Conservation (phyloP, 208 protist genomes). For the Lotmaria passim region DNA sequence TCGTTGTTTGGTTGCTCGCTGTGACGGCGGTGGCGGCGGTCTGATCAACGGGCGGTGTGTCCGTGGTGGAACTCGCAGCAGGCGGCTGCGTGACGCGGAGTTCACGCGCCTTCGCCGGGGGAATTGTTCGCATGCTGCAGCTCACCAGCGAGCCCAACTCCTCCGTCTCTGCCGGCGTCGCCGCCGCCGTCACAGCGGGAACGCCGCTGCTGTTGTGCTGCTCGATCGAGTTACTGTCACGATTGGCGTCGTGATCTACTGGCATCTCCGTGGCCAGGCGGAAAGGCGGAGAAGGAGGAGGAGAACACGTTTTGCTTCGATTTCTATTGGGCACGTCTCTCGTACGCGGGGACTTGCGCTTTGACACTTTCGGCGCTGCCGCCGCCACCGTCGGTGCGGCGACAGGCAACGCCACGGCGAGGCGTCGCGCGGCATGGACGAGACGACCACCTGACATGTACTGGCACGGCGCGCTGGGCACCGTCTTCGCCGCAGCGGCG, state of each 20-base stretch:
- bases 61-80: too few relatives aligned
- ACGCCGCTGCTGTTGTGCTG: not conserved
- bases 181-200: not conserved
- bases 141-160: not conserved
- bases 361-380: not conserved
- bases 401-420: not conserved
- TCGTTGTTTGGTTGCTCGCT: too few relatives aligned
- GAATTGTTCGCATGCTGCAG: conserved; percentile 19
- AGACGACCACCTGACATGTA: conserved; percentile 14
- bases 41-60: too few relatives aligned
- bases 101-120: conserved; percentile 17
- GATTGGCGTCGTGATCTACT: too few relatives aligned
- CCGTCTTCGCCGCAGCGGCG: not conserved
- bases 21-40: too few relatives aligned
- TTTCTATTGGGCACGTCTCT: not conserved
- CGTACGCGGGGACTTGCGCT: not conserved
- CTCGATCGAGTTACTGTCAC: too few relatives aligned
- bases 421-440: conserved; percentile 13
- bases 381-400: too few relatives aligned
- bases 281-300: too few relatives aligned
- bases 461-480: not conserved
- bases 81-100: conserved; percentile 1
- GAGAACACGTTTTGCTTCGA: too few relatives aligned
- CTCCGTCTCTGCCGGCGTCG: not conserved
- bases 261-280: too few relatives aligned